These are phyloP conservation scores for Aspergillus luchuensis DNA, from an alignment of 2,329 filamentous ascomycete genomes.

Conservation along the genomic window DNA sequence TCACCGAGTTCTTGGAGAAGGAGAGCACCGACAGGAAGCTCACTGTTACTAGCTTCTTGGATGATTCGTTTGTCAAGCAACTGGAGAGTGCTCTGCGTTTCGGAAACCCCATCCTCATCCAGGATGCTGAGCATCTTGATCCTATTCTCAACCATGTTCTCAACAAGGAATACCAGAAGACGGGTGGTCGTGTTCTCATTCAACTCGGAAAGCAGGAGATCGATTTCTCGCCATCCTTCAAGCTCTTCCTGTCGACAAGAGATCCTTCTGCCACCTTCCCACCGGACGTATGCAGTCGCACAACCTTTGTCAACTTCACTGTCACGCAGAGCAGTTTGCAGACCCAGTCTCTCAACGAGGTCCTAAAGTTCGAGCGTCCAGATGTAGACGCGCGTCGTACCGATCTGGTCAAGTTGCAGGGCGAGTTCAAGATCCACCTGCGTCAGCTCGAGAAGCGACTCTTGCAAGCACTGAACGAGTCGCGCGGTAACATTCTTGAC, in stretches of 20 bases:
- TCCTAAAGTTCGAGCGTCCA: slow-evolving; percentile 93
- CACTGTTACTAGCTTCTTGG: slow-evolving; percentile 96
- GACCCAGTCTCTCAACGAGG: slow-evolving; percentile 95
- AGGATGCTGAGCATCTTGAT: slow-evolving; percentile 95
- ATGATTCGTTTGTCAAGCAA: slow-evolving; percentile 97
- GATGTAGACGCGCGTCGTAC: slow-evolving; percentile 95
- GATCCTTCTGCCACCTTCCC: slow-evolving; percentile 95
- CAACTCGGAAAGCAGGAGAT: slow-evolving; percentile 99
- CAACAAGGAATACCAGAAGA: slow-evolving; percentile 99
- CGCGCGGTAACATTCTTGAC: slow-evolving; percentile 94
- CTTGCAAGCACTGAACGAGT: slow-evolving; percentile 93
- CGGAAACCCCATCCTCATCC: slow-evolving; percentile 96
- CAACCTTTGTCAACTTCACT: slow-evolving; percentile 99
- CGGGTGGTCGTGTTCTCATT: slow-evolving; percentile 94
- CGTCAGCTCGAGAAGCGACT: slow-evolving; percentile 92
- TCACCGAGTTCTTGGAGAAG: slow-evolving; percentile 91
- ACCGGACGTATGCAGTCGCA: slow-evolving; percentile 95
- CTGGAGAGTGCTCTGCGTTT: slow-evolving; percentile 95
- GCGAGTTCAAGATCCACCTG: slow-evolving; percentile 98
- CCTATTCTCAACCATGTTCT: slow-evolving; percentile 97
- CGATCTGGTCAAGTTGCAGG: slow-evolving; percentile 97
- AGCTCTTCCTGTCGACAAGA: slow-evolving; percentile 88
- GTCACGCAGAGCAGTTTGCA: slow-evolving; percentile 98
- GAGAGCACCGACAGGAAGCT: slow-evolving; percentile 91
- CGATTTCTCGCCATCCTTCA: slow-evolving; percentile 96